Base-by-base conservation (phyloP, 805 yeast genomes). In the Blastobotrys attinorum region DNA sequence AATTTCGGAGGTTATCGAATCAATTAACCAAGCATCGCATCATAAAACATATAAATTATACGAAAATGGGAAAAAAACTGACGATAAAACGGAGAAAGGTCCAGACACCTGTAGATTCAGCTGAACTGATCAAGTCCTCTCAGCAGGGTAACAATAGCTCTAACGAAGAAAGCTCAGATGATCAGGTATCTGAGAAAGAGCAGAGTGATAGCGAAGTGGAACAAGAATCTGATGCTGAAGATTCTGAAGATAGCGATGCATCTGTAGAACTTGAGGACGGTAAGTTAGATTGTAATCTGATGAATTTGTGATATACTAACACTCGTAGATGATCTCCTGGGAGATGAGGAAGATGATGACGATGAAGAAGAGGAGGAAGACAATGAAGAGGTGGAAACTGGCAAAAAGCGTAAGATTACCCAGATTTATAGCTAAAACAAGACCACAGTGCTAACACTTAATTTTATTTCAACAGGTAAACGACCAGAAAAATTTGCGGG, bases 401-500 rank as follows among this genome's bases (percentile, higher is more conserved):
- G 22, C 10, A 29, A 31, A 2, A 31, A 46, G 18, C 34, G n/a
- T 11, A 31, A 37, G n/a, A 38, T 43, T n/a, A 18, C 41, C 3
- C 41, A 33, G 21, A 35, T 16, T n/a, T n/a, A n/a, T n/a, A n/a
- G n/a, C n/a, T n/a, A n/a, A n/a, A n/a, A n/a, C n/a, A n/a, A n/a
- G n/a, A n/a, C n/a, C n/a, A n/a, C n/a, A n/a, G n/a, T n/a, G n/a
- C n/a, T n/a, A 25, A 11, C 29, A 25, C 29, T 25, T 7, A 25
- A 25, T 25, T 25, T 8, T 25, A 25, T 8, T 11, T 8, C 11
- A 25, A 25, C 29, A 56, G 75, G 80, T 48, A 77, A 75, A 62
- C 72, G 70, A 55, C 73, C 73, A 56, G 80, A 71, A 36, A 71
- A 78, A 1, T 90, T 92, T 58, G 85, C 95, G 16, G 72, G 65